Conservation (phyloP, 208 protist genomes). For the Angomonas desouzai region DNA sequence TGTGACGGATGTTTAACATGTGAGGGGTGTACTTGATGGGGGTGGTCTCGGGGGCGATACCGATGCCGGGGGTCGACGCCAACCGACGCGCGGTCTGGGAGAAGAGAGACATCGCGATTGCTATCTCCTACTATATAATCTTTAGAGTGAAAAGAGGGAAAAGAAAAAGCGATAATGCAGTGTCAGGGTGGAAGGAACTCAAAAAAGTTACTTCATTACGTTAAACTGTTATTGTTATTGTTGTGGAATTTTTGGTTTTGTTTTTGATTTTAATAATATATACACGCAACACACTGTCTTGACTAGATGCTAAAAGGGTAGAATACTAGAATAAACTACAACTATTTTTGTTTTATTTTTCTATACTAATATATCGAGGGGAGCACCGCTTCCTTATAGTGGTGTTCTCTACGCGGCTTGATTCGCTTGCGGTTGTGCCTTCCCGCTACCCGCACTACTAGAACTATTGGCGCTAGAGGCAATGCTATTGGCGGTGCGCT, state of each 20-base stretch:
- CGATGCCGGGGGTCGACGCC: constrained; percentile 66
- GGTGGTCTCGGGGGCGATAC: constrained; percentile 86
- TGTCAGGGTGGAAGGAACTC: neutral
- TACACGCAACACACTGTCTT: neutral
- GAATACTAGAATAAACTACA: neutral
- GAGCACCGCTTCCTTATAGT: neutral
- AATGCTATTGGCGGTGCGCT: neutral
- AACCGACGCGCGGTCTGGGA: constrained; percentile 29
- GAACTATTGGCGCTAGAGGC: neutral
- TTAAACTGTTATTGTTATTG: constrained; percentile 5
- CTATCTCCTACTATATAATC: neutral
- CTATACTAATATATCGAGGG: neutral
- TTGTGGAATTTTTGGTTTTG: constrained; percentile 1
- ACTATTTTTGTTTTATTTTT: constrained; percentile 8
- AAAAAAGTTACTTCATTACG: neutral
- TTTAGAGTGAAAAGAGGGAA: constrained; percentile 13
- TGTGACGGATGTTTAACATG: constrained; percentile 87
- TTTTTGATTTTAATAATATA: constrained; percentile 5
- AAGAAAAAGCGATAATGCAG: constrained; percentile 7
- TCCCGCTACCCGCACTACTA: neutral
- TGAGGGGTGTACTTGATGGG: constrained; percentile 87
- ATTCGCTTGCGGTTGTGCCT: neutral
- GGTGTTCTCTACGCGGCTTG: constrained; percentile 8
- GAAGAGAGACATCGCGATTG: constrained; percentile 31
- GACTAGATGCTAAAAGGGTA: constrained; percentile 11